phyloP scores from a whole-genome alignment of 768 basidiomycete genomes.

The Boletus rubroflammeus region DNA sequence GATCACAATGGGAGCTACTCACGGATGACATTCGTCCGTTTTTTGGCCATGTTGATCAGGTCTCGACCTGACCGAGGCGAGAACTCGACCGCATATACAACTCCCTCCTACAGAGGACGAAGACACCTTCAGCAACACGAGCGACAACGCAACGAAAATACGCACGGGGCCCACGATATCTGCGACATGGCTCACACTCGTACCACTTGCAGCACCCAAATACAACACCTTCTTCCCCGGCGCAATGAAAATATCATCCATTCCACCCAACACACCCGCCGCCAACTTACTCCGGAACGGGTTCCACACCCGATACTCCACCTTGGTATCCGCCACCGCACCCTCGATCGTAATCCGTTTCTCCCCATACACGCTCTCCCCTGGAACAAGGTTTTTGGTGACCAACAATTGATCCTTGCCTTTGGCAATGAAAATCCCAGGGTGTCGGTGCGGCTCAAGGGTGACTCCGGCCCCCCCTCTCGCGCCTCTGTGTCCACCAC shows the following conservation, averaged over 20 bases:
- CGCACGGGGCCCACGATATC: constrained; percentile 96
- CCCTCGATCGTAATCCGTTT: constrained; percentile 89
- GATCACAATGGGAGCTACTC: constrained; percentile 30
- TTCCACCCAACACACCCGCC: constrained; percentile 91
- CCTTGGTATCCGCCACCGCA: constrained; percentile 75
- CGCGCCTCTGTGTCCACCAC: constrained; percentile 68
- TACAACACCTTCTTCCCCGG: constrained; percentile 97
- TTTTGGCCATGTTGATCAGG: constrained; percentile 98
- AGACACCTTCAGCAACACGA: not conserved
- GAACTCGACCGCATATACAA: constrained; percentile 98
- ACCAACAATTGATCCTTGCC: constrained; percentile 97
- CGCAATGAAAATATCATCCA: constrained; percentile 88
- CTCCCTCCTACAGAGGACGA: constrained; percentile 65
- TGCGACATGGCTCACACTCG: constrained; percentile 97
- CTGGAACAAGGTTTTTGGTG: constrained; percentile 96
- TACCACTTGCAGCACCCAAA: constrained; percentile 96
- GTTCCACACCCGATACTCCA: constrained; percentile 99
- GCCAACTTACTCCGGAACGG: constrained; percentile 97
- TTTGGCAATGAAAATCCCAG: constrained; percentile 94
- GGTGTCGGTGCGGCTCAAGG: constrained; percentile 92
- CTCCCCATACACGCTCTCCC: constrained; percentile 97
- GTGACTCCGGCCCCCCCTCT: constrained; percentile 85
- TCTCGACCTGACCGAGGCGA: constrained; percentile 95
- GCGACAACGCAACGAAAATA: constrained; percentile 5
- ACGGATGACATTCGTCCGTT: constrained; percentile 99